phyloP scores from a whole-genome alignment of 2,329 filamentous ascomycete species.

The Pyrenophora graminea region DNA sequence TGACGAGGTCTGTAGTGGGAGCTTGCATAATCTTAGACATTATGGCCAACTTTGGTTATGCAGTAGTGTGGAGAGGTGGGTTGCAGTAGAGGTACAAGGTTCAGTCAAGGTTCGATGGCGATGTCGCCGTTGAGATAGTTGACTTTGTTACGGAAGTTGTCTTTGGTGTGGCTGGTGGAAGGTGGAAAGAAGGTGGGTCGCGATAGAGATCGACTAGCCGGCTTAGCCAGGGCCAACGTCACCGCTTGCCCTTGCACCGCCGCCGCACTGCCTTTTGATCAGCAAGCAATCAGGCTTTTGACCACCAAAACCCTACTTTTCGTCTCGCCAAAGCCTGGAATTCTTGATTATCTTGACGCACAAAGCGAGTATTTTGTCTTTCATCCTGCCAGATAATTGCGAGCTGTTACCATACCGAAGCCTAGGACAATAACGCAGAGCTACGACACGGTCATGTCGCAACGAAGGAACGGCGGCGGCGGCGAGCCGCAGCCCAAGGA shows the following conservation, averaged over 20 bases:
- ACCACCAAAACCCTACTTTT: background rate
- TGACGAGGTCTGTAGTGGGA: too few species aligned
- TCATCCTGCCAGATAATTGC: too few species aligned
- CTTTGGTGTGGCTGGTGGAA: too few species aligned
- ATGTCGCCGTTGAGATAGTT: too few species aligned
- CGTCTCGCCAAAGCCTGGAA: background rate
- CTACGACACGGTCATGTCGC: constrained; percentile 8
- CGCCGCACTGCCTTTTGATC: background rate
- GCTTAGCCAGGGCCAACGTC: constrained; percentile 8
- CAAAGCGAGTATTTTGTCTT: background rate
- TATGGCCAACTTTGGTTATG: too few species aligned
- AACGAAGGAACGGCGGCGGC: constrained; percentile 14
- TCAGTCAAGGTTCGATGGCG: too few species aligned
- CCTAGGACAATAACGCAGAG: background rate
- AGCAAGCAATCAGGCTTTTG: constrained; percentile 24
- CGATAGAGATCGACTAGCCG: background rate
- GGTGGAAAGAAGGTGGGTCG: too few species aligned
- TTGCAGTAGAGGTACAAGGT: too few species aligned
- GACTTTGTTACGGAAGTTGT: too few species aligned
- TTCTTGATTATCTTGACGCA: background rate
- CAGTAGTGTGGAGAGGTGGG: too few species aligned
- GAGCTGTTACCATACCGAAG: constrained; percentile 20
- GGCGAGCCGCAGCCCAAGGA: constrained; percentile 46
- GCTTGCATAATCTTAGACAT: too few species aligned
- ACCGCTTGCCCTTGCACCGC: constrained; percentile 6